A percentile compares a stretch with the other conserved stretches of the same genome.
These are phyloP conservation scores for Pseudophaeomoniella oleicola DNA, from an alignment of 2,329 filamentous ascomycete genomes.

Conservation along the genomic window DNA sequence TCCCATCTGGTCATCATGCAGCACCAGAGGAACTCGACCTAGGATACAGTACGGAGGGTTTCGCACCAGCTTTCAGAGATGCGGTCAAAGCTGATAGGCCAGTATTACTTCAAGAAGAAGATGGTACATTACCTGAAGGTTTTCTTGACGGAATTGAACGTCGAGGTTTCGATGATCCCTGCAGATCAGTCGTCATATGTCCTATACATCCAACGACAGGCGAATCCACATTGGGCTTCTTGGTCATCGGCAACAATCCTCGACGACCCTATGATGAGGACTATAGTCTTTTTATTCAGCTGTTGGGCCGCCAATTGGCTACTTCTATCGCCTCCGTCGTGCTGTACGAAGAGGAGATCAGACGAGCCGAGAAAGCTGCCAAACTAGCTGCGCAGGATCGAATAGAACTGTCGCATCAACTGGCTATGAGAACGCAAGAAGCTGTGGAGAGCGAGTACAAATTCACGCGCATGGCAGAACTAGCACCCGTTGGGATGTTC, in stretches of 20 bases:
- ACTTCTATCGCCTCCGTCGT: constrained; percentile 72
- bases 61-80: constrained; percentile 61
- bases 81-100: constrained; percentile 56
- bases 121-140: constrained; percentile 48
- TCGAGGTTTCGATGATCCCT: constrained; percentile 58
- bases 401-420: constrained; percentile 61
- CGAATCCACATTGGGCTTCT: constrained; percentile 60
- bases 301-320: constrained; percentile 60
- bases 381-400: constrained; percentile 61
- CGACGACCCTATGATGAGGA: constrained; percentile 66
- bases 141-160: constrained; percentile 54
- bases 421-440: constrained; percentile 47
- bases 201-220: constrained; percentile 65
- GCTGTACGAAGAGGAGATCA: constrained; percentile 71
- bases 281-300: constrained; percentile 62
- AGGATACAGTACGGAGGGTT: constrained; percentile 53
- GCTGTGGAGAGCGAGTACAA: constrained; percentile 53
- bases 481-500: constrained; percentile 72
- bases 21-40: constrained; percentile 53
- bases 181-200: constrained; percentile 57
- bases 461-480: constrained; percentile 74
- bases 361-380: constrained; percentile 57
- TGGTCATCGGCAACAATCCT: constrained; percentile 67
- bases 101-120: constrained; percentile 51
- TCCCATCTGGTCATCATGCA: constrained; percentile 47